Evolutionary conservation across 192 early-diverging fungal species (phyloP).

Genomic region (Dimargaris cristalligena): DNA sequence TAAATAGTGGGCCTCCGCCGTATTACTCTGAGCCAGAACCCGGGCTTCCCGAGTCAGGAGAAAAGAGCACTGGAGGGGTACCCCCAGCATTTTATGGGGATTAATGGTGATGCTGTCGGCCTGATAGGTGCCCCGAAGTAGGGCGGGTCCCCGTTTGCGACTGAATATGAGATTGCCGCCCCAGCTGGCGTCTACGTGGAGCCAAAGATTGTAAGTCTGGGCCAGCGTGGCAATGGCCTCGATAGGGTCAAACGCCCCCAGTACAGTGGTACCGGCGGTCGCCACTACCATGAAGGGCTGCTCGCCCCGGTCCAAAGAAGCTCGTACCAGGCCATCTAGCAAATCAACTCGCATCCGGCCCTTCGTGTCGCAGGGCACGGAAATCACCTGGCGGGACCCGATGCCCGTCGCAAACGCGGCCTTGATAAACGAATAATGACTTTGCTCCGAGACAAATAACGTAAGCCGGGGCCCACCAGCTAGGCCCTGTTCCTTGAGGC

Average conservation of each 20-base stretch:
- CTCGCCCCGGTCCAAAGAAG: conserved; percentile 23
- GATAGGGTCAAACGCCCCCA: conserved; percentile 66
- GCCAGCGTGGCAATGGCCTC: conserved; percentile 35
- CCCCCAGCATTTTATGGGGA: conserved; percentile 70
- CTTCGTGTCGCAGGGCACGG: conserved; percentile 38
- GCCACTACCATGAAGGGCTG: conserved; percentile 68
- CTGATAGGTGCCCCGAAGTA: conserved; percentile 32
- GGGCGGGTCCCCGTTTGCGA: conserved; percentile 20
- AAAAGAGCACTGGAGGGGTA: conserved; percentile 62
- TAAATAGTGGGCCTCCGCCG: conserved; percentile 45
- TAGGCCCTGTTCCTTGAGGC: conserved; percentile 36
- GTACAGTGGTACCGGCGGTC: conserved; percentile 69
- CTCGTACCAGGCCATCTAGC: conserved; percentile 31
- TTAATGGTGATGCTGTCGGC: conserved; percentile 56
- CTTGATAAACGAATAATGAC: conserved; percentile 66
- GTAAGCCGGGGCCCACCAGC: conserved; percentile 20
- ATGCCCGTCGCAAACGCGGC: conserved; percentile 50
- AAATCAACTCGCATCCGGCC: conserved; percentile 42
- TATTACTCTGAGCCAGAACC: conserved; percentile 41
- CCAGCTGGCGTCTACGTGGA: conserved; percentile 70
- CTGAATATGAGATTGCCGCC: conserved; percentile 55
- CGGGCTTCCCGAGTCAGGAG: conserved; percentile 36
- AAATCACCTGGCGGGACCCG: conserved; percentile 45
- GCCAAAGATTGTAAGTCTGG: conserved; percentile 42
- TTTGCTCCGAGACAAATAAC: conserved; percentile 50